These are phyloP conservation scores for Monsonia emarginata DNA, from an alignment of 441 rosid genomes.

Conservation along the genomic window DNA sequence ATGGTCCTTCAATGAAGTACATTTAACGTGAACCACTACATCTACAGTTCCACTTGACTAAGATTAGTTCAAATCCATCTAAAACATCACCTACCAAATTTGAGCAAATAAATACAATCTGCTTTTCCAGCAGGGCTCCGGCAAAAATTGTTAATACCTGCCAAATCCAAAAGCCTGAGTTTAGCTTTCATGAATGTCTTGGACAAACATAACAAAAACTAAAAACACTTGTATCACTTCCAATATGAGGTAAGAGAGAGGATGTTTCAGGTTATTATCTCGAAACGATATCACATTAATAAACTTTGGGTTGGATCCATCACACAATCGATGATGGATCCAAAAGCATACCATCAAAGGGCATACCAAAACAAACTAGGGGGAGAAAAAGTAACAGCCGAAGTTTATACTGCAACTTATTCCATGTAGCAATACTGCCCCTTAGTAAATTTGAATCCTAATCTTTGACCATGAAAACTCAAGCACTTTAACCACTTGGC, in stretches of 20 bases:
- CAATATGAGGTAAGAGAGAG: neutral
- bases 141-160: constrained; percentile 78
- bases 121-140: constrained; percentile 85
- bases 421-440: too few species aligned
- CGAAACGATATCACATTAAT: neutral
- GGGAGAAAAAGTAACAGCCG: too few species aligned
- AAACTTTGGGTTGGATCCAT: neutral
- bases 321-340: neutral
- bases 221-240: neutral
- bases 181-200: neutral
- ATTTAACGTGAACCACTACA: neutral
- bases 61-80: neutral
- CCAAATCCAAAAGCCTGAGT: constrained; percentile 13
- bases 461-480: too few species aligned
- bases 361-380: too few species aligned
- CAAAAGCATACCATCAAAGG: too few species aligned
- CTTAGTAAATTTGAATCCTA: too few species aligned
- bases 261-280: neutral
- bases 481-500: too few species aligned
- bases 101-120: constrained; percentile 76
- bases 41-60: neutral
- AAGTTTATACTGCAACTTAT: too few species aligned
- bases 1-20: neutral
- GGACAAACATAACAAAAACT: neutral
- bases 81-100: constrained; percentile 77